A percentile compares a stretch with the other conserved stretches of the same genome.
Evolutionary conservation across 371 early-diverging fungal species (phyloP).

Genomic region (Umbelopsis sp.): DNA sequence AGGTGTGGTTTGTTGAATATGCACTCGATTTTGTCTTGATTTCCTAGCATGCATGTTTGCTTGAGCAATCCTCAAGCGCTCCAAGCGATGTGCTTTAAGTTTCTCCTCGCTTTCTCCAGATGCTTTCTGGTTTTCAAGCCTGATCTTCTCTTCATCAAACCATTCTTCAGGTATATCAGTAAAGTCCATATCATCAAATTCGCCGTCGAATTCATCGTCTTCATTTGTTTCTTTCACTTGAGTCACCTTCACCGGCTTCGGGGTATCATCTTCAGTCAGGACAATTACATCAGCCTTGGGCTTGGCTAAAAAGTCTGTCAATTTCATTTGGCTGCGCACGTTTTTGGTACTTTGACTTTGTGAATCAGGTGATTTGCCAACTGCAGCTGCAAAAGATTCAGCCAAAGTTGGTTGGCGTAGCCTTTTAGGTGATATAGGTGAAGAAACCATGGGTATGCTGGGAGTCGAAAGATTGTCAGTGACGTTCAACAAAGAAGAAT

Average conservation of each 20-base stretch:
- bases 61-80: conserved; percentile 12
- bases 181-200: conserved; percentile 40
- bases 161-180: conserved; percentile 45
- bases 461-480: neutral
- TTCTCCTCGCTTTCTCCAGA: neutral
- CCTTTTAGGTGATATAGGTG: neutral
- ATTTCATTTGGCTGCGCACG: conserved; percentile 19
- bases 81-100: conserved; percentile 14
- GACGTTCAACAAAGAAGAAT: conserved; percentile 19
- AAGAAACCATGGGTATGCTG: neutral
- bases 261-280: conserved; percentile 21
- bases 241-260: neutral
- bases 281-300: neutral
- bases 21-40: neutral
- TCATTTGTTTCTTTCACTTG: neutral
- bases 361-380: neutral
- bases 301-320: conserved; percentile 21
- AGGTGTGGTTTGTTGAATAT: neutral
- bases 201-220: conserved; percentile 25
- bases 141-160: conserved; percentile 26
- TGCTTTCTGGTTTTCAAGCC: neutral
- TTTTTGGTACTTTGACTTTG: neutral
- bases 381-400: conserved; percentile 30
- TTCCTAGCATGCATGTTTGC: conserved; percentile 12
- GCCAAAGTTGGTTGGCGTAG: conserved; percentile 35